Evolutionary conservation across 805 yeast species (phyloP), one percentile per base, ranked within the genome.

Genomic region (Wickerhamiella parazyma): DNA sequence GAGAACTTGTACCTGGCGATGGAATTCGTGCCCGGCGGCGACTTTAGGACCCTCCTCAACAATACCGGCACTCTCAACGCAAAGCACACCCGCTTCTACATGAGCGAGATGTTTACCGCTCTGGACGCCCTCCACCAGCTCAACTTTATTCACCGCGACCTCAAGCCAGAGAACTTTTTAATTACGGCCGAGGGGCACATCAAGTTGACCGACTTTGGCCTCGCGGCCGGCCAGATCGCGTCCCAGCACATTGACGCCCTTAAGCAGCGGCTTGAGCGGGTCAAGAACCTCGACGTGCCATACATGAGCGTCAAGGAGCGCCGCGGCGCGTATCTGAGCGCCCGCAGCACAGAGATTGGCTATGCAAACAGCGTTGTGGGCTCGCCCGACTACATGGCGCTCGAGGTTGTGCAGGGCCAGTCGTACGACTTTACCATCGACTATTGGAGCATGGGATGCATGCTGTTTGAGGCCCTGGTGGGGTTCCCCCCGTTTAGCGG

Each of bases 21-120:
- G 99, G 98, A 91, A 61, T 91, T 83, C 62, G 98, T 91, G n/a
- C 96, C 99, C 7, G 99, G 99, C 47, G 99, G 99, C 43, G 99
- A 91, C 60, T 91, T 84, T 67, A 78, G 99, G 58, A 91, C 98
- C 0, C 66, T 91, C 48, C 72, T 91, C 51, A 87, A 86, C 61
- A 89, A 87, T 60, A 89, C 97, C 5, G 95, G 95, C 28, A 82
- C 81, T 46, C 67, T 91, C 52, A 82, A 84, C 48, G 94, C 97
- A 2, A 86, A 93, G 3, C 98, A 91, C 58, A 94, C 97, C 0
- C 73, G 97, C 47, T 91, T 91, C 65, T 91, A 91, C 60, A 74
- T 91, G 51, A 77, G 89, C 49, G 97, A 91, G 63, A 91, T 91
- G 99, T 89, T 91, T 63, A 78, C 86, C 37, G 83, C 97, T 1